These are phyloP conservation scores for Amauroascus verrucosus DNA, from an alignment of 2,329 filamentous ascomycete species.

Conservation along the genomic window DNA sequence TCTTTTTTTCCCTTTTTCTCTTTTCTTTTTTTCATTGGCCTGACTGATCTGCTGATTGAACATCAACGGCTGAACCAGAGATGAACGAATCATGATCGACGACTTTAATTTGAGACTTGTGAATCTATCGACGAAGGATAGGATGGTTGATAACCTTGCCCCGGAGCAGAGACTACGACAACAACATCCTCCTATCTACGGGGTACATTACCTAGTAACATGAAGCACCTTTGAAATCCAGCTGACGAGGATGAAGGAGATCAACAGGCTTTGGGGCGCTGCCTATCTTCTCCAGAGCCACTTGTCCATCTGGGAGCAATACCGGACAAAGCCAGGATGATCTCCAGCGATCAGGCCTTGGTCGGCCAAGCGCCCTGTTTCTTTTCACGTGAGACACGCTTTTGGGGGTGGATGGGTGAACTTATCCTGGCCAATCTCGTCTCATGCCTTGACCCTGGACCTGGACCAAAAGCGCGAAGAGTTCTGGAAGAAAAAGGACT, in stretches of 20 bases:
- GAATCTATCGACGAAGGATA: background rate
- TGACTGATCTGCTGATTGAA: background rate
- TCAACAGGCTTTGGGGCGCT: background rate
- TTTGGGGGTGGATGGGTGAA: background rate
- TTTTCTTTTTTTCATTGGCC: background rate
- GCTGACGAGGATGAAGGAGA: background rate
- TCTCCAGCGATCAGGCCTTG: constrained; percentile 1
- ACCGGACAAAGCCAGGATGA: background rate
- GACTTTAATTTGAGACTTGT: background rate
- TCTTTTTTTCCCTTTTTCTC: background rate
- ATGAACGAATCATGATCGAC: constrained; percentile 1
- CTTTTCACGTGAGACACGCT: background rate
- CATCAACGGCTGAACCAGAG: background rate
- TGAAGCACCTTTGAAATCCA: background rate
- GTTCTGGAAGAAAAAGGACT: constrained; percentile 7
- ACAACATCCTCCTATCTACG: no score
- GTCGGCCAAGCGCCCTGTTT: background rate
- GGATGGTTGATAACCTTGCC: no score
- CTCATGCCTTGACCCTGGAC: constrained; percentile 1
- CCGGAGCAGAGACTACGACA: no score
- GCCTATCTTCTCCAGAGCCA: background rate
- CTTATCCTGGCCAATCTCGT: background rate
- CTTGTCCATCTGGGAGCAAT: background rate
- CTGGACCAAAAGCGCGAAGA: background rate
- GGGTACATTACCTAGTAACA: no score